Conservation (phyloP, 1,284 basidiomycete genomes). For the Anthracocystis panici-leucophaei region DNA sequence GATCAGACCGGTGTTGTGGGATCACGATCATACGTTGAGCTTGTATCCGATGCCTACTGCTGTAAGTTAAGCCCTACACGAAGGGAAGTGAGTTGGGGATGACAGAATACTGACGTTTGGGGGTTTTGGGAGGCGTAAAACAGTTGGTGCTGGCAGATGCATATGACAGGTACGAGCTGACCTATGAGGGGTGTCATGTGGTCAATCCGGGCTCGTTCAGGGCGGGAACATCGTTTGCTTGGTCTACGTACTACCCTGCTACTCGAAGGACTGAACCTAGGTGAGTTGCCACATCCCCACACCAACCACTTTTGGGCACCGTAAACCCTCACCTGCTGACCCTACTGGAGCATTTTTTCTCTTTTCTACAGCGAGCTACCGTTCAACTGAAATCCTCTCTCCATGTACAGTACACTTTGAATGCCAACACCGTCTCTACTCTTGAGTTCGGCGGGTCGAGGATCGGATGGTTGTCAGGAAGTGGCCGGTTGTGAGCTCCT, state of each 20-base stretch:
- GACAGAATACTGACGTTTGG: background rate
- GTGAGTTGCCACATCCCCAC: constrained; percentile 17
- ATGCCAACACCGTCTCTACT: too few relatives aligned
- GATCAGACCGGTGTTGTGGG: constrained; percentile 87
- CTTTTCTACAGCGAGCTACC: constrained; percentile 2
- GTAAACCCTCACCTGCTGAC: background rate
- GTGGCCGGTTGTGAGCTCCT: too few relatives aligned
- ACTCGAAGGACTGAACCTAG: constrained; percentile 65
- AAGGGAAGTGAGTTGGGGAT: too few relatives aligned
- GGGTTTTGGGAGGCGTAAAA: constrained; percentile 5
- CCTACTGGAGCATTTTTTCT: too few relatives aligned
- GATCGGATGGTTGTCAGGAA: too few relatives aligned
- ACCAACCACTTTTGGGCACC: background rate
- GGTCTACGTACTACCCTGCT: constrained; percentile 70
- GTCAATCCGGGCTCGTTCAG: constrained; percentile 86
- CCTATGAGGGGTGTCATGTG: constrained; percentile 97
- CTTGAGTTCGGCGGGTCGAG: background rate
- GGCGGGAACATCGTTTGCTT: constrained; percentile 59
- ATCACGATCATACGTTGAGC: constrained; percentile 90
- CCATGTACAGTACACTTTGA: too few relatives aligned
- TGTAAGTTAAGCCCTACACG: constrained; percentile 73
- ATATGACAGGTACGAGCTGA: constrained; percentile 94
- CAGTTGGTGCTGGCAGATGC: constrained; percentile 95
- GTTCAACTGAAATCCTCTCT: background rate
- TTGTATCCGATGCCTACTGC: constrained; percentile 94